phyloP scores from a whole-genome alignment of 139 green algal species.

The Coccomyxa sp. region DNA sequence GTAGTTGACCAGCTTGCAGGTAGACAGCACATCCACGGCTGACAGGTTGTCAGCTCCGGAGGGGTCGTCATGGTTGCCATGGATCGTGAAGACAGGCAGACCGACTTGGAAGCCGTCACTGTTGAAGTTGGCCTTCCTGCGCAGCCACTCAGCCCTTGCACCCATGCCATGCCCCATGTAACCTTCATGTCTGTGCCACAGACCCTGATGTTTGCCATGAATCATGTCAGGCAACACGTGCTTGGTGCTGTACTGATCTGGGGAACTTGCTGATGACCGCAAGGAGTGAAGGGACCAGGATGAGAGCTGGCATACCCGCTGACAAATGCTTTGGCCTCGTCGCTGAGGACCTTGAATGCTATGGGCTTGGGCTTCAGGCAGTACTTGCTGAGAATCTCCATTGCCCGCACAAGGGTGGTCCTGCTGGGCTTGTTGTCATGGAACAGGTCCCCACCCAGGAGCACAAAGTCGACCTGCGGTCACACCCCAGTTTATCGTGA shows the following conservation, averaged over 20 bases:
- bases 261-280: not conserved
- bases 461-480: slow-evolving; percentile 73
- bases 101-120: slow-evolving; percentile 89
- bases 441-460: slow-evolving; percentile 97
- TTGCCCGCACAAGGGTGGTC: slow-evolving; percentile 72
- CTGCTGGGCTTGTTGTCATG: slow-evolving; percentile 95
- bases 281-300: not conserved
- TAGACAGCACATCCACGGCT: slow-evolving; percentile 90
- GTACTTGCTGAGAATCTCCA: slow-evolving; percentile 81
- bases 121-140: slow-evolving; percentile 77
- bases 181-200: not conserved
- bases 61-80: slow-evolving; percentile 99
- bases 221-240: not conserved
- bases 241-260: too few species aligned
- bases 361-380: slow-evolving; percentile 71
- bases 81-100: slow-evolving; percentile 96
- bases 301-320: slow-evolving; percentile 38
- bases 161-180: not conserved
- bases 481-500: not conserved
- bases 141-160: not conserved
- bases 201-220: not conserved
- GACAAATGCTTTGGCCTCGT: slow-evolving; percentile 82
- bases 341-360: slow-evolving; percentile 73
- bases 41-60: slow-evolving; percentile 83
- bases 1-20: slow-evolving; percentile 92